Conservation (phyloP, 768 basidiomycete species). For the Psilocybe sp. region DNA sequence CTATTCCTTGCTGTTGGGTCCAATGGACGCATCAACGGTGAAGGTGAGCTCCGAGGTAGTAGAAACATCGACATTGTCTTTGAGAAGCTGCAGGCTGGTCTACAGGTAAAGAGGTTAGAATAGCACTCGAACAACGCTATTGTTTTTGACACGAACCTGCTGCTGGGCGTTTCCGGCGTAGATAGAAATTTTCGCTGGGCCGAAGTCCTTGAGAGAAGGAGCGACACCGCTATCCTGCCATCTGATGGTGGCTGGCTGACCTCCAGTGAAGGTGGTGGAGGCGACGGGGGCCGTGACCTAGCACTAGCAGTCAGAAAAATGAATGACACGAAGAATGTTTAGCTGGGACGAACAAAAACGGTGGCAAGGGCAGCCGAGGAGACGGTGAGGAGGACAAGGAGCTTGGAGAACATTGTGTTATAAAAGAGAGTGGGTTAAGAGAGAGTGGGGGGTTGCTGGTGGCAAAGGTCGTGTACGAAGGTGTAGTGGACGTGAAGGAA, state of each 20-base stretch:
- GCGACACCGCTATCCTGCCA: slow-evolving; percentile 57
- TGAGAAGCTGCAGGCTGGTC: slow-evolving; percentile 59
- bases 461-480: slow-evolving; percentile 17
- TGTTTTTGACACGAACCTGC: slow-evolving; percentile 44
- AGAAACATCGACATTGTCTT: slow-evolving; percentile 49
- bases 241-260: slow-evolving; percentile 42
- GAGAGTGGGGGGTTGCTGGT: slow-evolving; percentile 29
- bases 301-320: slow-evolving; percentile 1
- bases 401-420: slow-evolving; percentile 49
- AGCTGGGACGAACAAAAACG: slow-evolving; percentile 42
- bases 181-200: slow-evolving; percentile 50
- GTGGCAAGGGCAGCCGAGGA: slow-evolving; percentile 52
- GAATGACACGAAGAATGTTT: slow-evolving; percentile 3
- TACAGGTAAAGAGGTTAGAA: slow-evolving; percentile 14
- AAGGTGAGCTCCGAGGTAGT: slow-evolving; percentile 43
- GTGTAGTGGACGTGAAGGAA: slow-evolving; percentile 19
- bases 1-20: slow-evolving; percentile 57
- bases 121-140: neutral
- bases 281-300: slow-evolving; percentile 60
- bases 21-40: slow-evolving; percentile 48
- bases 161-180: slow-evolving; percentile 58
- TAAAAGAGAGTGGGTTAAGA: slow-evolving; percentile 36
- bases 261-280: slow-evolving; percentile 44
- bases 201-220: slow-evolving; percentile 52
- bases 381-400: slow-evolving; percentile 47